Percentiles rank a stretch among this genome's conserved stretches.
phyloP scores from a whole-genome alignment of 495 filamentous ascomycete genomes.

The Friedmanniomyces simplex region DNA sequence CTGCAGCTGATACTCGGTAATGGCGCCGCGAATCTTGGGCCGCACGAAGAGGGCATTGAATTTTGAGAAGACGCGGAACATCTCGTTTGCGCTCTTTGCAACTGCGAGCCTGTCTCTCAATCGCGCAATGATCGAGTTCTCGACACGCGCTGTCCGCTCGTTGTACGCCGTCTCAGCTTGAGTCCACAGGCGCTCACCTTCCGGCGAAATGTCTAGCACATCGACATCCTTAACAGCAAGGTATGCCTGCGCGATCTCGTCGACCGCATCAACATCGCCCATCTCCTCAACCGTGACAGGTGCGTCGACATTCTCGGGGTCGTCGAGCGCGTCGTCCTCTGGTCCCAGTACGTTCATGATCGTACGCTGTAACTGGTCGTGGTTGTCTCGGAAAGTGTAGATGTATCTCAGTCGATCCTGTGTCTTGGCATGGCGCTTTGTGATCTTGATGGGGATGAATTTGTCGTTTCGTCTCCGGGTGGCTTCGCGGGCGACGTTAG shows the following conservation, averaged over 20 bases:
- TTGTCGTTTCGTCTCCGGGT: slow-evolving; percentile 85
- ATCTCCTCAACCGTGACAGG: slow-evolving; percentile 78
- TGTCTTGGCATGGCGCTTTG: slow-evolving; percentile 68
- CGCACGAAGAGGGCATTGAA: slow-evolving; percentile 98
- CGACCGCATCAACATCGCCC: slow-evolving; percentile 94
- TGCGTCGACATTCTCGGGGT: slow-evolving; percentile 41
- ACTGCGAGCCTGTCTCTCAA: slow-evolving; percentile 87
- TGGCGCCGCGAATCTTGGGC: slow-evolving; percentile 94
- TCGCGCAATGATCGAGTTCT: slow-evolving; percentile 96
- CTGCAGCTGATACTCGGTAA: slow-evolving; percentile 92
- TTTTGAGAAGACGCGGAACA: slow-evolving; percentile 99
- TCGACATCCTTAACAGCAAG: slow-evolving; percentile 88
- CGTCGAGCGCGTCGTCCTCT: slow-evolving; percentile 32
- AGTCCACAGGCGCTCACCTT: slow-evolving; percentile 83
- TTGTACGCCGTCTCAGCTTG: slow-evolving; percentile 91
- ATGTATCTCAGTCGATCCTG: slow-evolving; percentile 89
- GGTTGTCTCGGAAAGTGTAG: slow-evolving; percentile 83
- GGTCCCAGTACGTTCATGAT: slow-evolving; percentile 90
- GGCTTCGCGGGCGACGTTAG: slow-evolving; percentile 88
- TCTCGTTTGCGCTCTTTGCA: slow-evolving; percentile 92
- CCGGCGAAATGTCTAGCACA: slow-evolving; percentile 77
- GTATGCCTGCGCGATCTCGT: slow-evolving; percentile 91
- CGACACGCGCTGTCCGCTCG: slow-evolving; percentile 87
- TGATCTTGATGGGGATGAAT: slow-evolving; percentile 96
- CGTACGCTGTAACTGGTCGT: slow-evolving; percentile 92